Evolutionary conservation across 345 rosid genomes (phyloP), one percentile per base, ranked within the genome.

Genomic region (Boechera retrofracta): DNA sequence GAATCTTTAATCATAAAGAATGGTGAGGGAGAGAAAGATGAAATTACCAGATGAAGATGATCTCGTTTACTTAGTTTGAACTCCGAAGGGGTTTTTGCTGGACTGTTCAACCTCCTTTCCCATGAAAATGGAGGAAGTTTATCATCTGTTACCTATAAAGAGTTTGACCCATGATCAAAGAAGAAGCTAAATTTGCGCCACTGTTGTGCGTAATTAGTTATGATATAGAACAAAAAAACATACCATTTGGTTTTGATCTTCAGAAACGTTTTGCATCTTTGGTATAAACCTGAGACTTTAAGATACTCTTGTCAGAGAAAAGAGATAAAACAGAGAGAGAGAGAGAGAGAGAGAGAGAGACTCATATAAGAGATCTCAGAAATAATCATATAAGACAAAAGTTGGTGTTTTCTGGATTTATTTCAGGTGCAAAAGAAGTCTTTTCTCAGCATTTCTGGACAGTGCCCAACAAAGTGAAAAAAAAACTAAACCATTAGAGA

Each of bases 61-160:
- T 88, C 91, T 69, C 79, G 65, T 36, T 84, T 77, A 26, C 61
- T 79, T 15, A 88, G 29, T 58, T 71, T 77, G 76, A 86, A 85
- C 31, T 39, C 72, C 6, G 57, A 15, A 64, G 91, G 90, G 38
- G 73, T 52, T 38, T 80, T 86, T 18, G 53, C 74, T 39, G 71
- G 79, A 57, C 80, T 64, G 44, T 83, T 81, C 67, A 90, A 67
- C 74, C 71, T 68, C 28, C 93, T 79, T 76, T 82, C 80, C 96
- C 96, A 90, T 66, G 90, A 83, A 49, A 88, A 29, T 6, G 76
- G 75, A 26, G 93, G 82, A 51, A 85, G 83, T 71, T 68, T 73
- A 4, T 82, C 90, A 24, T 71, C 76, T 61, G 71, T 81, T 56
- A 80, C 80, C 89, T 87, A 71, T 61, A 39, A 18, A 58, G 31